Evolutionary conservation across 2,329 filamentous ascomycete genomes (phyloP).

Genomic region (Fusarium nelsonii): DNA sequence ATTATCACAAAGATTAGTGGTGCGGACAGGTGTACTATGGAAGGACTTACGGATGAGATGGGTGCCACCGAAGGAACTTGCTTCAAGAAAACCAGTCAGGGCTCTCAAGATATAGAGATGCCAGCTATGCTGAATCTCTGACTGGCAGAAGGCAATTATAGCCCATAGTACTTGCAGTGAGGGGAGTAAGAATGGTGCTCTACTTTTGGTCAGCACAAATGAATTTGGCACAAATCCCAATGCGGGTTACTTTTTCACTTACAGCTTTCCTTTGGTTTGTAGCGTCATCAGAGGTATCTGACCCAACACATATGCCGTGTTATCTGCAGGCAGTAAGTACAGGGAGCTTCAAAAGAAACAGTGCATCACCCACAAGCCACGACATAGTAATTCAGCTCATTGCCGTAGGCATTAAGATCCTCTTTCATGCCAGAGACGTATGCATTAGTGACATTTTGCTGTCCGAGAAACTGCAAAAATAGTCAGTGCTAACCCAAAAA

Average conservation of each 20-base stretch:
- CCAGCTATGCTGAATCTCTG: conserved; percentile 7
- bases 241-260: accelerated
- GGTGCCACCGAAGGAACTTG: not conserved
- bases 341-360: too few relatives aligned
- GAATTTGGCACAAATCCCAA: too few relatives aligned
- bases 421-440: conserved; percentile 14
- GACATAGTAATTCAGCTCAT: conserved; percentile 12
- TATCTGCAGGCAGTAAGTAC: not conserved
- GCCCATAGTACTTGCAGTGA: conserved; percentile 7
- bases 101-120: not conserved
- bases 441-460: conserved; percentile 12
- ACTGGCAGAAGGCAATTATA: not conserved
- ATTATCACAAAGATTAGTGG: accelerated
- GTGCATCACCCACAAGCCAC: not conserved
- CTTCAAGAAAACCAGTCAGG: not conserved
- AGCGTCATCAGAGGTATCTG: conserved; percentile 11
- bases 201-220: not conserved
- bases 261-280: conserved; percentile 16
- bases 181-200: conserved; percentile 1
- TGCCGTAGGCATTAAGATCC: not conserved
- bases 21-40: accelerated
- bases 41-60: conserved; percentile 3
- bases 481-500: not conserved
- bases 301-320: conserved; percentile 1
- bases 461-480: not conserved